These are phyloP conservation scores for Fusarium verticillioides DNA, from an alignment of 2,329 filamentous ascomycete genomes.

Conservation along the genomic window DNA sequence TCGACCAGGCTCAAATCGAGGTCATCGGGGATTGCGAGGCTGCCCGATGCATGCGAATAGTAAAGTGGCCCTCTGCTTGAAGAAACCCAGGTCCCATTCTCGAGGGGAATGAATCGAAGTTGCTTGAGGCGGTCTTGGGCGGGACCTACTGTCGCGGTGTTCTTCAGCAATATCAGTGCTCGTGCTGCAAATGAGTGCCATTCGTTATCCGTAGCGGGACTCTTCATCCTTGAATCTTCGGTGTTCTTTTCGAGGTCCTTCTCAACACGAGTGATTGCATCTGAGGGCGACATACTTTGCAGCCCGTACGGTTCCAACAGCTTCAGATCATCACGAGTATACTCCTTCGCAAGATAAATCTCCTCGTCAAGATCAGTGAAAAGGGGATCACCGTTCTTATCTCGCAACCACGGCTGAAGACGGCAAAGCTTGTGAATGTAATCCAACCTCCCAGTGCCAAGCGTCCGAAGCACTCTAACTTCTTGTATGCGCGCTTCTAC, in stretches of 20 bases:
- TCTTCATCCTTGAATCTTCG: slow-evolving; percentile 26
- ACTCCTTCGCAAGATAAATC: slow-evolving; percentile 35
- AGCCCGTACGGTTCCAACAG: slow-evolving; percentile 23
- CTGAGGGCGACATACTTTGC: background rate
- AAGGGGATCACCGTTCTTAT: slow-evolving; percentile 27
- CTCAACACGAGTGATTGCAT: slow-evolving; percentile 11
- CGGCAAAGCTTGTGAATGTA: slow-evolving; percentile 12
- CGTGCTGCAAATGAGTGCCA: slow-evolving; percentile 35
- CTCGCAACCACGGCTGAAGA: slow-evolving; percentile 14
- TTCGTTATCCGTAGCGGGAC: background rate
- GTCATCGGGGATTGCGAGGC: slow-evolving; percentile 16
- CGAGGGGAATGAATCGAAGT: slow-evolving; percentile 28
- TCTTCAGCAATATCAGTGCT: slow-evolving; percentile 5
- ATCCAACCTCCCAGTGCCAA: background rate
- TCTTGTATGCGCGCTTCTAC: slow-evolving; percentile 36
- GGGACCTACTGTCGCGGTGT: background rate
- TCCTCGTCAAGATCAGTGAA: slow-evolving; percentile 26
- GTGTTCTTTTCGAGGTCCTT: slow-evolving; percentile 2
- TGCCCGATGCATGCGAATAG: slow-evolving; percentile 15
- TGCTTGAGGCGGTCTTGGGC: background rate
- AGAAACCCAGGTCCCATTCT: slow-evolving; percentile 30
- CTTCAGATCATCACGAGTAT: slow-evolving; percentile 1
- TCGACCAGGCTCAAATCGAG: slow-evolving; percentile 24
- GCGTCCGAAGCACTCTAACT: slow-evolving; percentile 15
- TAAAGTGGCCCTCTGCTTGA: slow-evolving; percentile 6